phyloP scores from a whole-genome alignment of 73 alveolate genomes.

The Effrenium voratum region DNA sequence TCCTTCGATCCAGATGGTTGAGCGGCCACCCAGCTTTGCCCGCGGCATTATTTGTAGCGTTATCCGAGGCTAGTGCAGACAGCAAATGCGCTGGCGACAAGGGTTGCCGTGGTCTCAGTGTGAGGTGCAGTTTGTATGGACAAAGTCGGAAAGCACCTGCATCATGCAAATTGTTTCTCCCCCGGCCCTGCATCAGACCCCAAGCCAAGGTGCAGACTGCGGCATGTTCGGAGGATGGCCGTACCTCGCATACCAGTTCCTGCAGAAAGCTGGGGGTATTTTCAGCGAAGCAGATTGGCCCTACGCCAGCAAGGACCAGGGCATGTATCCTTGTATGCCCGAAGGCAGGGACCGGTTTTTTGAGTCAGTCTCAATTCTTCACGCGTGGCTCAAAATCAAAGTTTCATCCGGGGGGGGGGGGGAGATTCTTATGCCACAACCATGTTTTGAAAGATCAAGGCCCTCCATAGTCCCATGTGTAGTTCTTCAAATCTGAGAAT shows the following conservation, averaged over 20 bases:
- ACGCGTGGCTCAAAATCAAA: too few species aligned
- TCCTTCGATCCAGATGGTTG: too few species aligned
- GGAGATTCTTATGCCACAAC: too few species aligned
- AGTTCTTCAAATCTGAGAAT: too few species aligned
- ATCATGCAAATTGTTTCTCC: background rate
- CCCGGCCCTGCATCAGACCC: background rate
- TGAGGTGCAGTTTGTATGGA: background rate
- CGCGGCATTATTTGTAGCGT: too few species aligned
- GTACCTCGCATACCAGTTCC: conserved; percentile 80
- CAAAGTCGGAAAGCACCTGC: background rate
- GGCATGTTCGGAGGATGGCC: conserved; percentile 94
- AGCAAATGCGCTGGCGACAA: conserved; percentile 71
- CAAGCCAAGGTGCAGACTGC: conserved; percentile 70
- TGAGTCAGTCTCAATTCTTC: too few species aligned
- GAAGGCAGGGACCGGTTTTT: conserved; percentile 46
- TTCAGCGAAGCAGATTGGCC: conserved; percentile 94
- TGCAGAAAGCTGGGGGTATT: conserved; percentile 81
- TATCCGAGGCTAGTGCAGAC: conserved; percentile 71
- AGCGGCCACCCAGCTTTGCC: too few species aligned
- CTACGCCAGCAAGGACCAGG: conserved; percentile 36
- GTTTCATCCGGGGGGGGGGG: too few species aligned
- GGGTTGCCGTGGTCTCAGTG: conserved; percentile 42
- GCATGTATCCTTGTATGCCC: conserved; percentile 92
- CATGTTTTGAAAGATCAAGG: too few species aligned
- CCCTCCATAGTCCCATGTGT: too few species aligned